phyloP scores from a whole-genome alignment of 345 rosid species.

The Euclidium syriacum region DNA sequence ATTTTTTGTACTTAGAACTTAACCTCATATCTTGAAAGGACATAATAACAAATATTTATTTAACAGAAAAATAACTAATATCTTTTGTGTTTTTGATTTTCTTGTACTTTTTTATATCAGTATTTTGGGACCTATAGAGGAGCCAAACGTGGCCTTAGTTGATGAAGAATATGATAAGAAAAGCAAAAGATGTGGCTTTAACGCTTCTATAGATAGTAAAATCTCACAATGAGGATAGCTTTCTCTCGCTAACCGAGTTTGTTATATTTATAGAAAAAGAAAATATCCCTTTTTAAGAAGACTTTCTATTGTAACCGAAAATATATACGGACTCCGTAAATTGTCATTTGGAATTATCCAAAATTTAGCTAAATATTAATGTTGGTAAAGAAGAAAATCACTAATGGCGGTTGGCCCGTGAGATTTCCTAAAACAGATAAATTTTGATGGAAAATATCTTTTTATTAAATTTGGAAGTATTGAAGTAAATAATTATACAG shows the following conservation, averaged over 20 bases:
- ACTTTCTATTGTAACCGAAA: conserved; percentile 5
- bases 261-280: not conserved
- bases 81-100: no score
- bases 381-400: not conserved
- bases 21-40: not conserved
- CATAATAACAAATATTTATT: no score
- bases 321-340: not conserved
- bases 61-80: not conserved
- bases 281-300: not conserved
- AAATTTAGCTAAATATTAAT: not conserved
- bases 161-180: not conserved
- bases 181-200: conserved; percentile 21
- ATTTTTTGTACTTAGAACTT: not conserved
- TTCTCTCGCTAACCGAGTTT: not conserved
- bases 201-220: conserved; percentile 5
- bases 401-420: not conserved
- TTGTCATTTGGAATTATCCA: not conserved
- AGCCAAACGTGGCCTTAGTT: conserved; percentile 3
- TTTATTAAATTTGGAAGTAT: not conserved
- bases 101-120: not conserved
- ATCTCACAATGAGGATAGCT: not conserved
- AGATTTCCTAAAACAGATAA: not conserved
- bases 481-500: not conserved
- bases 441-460: not conserved
- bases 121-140: not conserved